Evolutionary conservation across 1,284 basidiomycete genomes (phyloP).

Genomic region (Trichosporon asahii): DNA sequence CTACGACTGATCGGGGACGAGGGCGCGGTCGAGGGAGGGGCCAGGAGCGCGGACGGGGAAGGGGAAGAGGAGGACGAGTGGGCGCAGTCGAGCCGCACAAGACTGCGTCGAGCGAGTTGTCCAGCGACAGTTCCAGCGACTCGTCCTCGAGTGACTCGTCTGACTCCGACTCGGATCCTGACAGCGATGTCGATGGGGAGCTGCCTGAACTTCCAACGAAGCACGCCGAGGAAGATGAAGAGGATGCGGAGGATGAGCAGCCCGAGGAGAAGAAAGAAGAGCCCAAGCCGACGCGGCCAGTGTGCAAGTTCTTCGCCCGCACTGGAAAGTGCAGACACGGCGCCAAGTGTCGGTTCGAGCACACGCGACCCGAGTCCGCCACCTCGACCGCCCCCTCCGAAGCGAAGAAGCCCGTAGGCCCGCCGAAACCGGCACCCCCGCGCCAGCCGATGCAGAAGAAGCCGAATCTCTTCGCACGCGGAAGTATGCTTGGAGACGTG

Average conservation of each 20-base stretch:
- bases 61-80: background rate
- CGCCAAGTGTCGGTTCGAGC: constrained; percentile 38
- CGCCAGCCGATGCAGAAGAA: constrained; percentile 59
- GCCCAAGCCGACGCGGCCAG: background rate
- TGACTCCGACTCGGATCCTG: constrained; percentile 27
- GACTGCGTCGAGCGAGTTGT: background rate
- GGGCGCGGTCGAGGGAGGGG: constrained; percentile 16
- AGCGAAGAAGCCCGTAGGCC: background rate
- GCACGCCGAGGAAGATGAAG: background rate
- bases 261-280: constrained; percentile 9
- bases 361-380: constrained; percentile 18
- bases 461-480: constrained; percentile 66
- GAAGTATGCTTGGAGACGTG: constrained; percentile 71
- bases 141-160: constrained; percentile 17
- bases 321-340: constrained; percentile 42
- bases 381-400: background rate
- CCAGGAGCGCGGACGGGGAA: constrained; percentile 10
- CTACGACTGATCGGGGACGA: constrained; percentile 15
- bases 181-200: constrained; percentile 9
- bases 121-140: constrained; percentile 2
- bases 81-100: background rate
- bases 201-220: background rate
- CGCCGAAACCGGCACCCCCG: constrained; percentile 29
- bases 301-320: constrained; percentile 43
- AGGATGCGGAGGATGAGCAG: background rate